phyloP scores from a whole-genome alignment of 371 early-diverging fungal genomes.

The Mucor piriformis region DNA sequence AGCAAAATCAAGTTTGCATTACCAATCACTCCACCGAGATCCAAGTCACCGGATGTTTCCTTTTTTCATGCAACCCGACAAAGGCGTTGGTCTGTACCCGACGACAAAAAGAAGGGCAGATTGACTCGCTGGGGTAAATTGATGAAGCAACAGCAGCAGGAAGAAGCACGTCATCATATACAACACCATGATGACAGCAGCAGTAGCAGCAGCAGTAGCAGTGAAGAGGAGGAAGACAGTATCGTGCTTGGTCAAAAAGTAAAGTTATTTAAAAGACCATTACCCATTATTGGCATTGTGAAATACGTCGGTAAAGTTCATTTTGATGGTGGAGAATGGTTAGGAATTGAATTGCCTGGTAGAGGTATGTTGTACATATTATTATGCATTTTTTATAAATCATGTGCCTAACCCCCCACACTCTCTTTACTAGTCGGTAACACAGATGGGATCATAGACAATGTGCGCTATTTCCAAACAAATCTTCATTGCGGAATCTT shows the following conservation, averaged over 20 bases:
- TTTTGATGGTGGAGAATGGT: constrained; percentile 35
- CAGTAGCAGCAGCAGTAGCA: neutral
- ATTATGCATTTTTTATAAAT: neutral
- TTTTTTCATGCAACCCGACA: constrained; percentile 4
- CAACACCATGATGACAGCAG: neutral
- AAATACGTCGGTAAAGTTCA: constrained; percentile 42
- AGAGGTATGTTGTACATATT: constrained; percentile 33
- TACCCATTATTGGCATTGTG: constrained; percentile 39
- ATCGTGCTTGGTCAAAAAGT: constrained; percentile 35
- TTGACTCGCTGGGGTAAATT: constrained; percentile 11
- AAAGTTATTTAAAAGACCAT: constrained; percentile 33
- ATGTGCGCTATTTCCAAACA: constrained; percentile 44
- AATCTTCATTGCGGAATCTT: constrained; percentile 45
- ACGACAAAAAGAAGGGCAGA: constrained; percentile 9
- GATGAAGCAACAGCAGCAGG: constrained; percentile 13
- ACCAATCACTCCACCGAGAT: constrained; percentile 31
- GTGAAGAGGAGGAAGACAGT: neutral
- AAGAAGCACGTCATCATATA: constrained; percentile 6
- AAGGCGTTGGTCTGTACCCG: constrained; percentile 29
- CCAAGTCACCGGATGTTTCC: constrained; percentile 10
- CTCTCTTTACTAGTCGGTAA: constrained; percentile 35
- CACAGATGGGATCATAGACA: constrained; percentile 43
- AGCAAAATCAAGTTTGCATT: constrained; percentile 29
- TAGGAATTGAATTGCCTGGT: constrained; percentile 47
- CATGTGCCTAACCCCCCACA: neutral